These are phyloP conservation scores for Rubroshorea leprosula DNA, from an alignment of 345 rosid species.

Conservation along the genomic window DNA sequence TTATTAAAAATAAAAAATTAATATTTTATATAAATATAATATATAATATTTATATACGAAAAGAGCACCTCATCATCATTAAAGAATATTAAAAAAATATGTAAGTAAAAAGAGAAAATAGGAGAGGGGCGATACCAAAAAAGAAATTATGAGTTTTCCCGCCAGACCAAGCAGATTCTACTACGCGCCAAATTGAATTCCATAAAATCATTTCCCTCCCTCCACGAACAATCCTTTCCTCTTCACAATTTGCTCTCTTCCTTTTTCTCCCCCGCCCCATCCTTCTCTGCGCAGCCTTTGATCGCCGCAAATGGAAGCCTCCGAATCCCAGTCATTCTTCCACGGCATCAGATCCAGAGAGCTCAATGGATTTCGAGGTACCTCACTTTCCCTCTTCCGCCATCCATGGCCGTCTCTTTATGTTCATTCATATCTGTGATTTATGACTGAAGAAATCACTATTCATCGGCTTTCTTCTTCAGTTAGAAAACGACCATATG, in stretches of 20 bases:
- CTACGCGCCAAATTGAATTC: constrained; percentile 8
- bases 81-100: no score
- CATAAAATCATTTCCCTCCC: constrained; percentile 5
- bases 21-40: no score
- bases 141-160: constrained; percentile 11
- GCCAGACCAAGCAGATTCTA: neutral
- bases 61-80: no score
- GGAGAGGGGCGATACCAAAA: neutral
- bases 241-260: neutral
- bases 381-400: neutral
- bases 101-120: no score
- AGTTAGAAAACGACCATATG: constrained; percentile 54
- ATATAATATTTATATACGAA: no score
- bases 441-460: neutral
- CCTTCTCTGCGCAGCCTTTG: neutral
- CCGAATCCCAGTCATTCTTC: constrained; percentile 48
- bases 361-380: constrained; percentile 65
- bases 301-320: constrained; percentile 31
- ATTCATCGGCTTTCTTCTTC: constrained; percentile 1
- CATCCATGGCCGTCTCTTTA: neutral
- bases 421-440: no score
- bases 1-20: no score
- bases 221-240: neutral
- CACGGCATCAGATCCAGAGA: constrained; percentile 60
- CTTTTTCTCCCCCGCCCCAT: neutral